A percentile compares a stretch with the other conserved stretches of the same genome.
Conservation (phyloP, 371 early-diverging fungal species). For the Mucor sp. region DNA sequence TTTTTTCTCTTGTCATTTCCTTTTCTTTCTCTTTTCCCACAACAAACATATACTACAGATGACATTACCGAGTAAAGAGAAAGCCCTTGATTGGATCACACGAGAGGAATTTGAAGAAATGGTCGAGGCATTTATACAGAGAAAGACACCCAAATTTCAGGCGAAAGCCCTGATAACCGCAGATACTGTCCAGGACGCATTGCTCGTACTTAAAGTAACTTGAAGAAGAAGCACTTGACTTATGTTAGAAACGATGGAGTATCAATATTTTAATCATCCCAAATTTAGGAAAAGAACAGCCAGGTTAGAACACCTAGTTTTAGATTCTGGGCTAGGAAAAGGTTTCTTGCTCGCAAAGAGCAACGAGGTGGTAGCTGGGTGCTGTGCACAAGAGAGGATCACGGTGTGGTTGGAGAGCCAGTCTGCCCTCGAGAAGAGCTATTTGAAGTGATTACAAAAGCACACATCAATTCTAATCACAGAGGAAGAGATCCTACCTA, state of each 20-base stretch:
- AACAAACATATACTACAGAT: not conserved
- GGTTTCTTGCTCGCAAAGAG: not conserved
- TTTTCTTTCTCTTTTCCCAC: not conserved
- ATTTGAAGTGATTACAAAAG: not conserved
- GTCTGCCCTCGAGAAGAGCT: not conserved
- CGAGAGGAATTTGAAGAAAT: conserved; percentile 2
- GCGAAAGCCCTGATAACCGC: not conserved
- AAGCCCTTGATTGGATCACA: not conserved
- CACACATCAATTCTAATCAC: not conserved
- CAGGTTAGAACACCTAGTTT: not conserved
- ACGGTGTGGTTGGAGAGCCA: not conserved
- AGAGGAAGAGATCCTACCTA: conserved; percentile 6
- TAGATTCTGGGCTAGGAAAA: conserved; percentile 1
- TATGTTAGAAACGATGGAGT: not conserved
- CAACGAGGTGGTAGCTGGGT: not conserved
- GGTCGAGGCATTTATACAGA: not conserved
- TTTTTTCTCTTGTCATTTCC: not conserved
- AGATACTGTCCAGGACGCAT: not conserved
- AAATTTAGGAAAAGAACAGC: not conserved
- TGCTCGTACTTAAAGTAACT: not conserved
- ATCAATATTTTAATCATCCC: not conserved
- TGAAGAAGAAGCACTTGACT: not conserved
- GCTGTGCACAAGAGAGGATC: not conserved
- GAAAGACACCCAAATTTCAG: not conserved
- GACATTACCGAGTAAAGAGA: not conserved